Percentiles rank a stretch among this genome's conserved stretches.
Conservation (phyloP, 2,329 filamentous ascomycete genomes). For the Kalmusia sp. region DNA sequence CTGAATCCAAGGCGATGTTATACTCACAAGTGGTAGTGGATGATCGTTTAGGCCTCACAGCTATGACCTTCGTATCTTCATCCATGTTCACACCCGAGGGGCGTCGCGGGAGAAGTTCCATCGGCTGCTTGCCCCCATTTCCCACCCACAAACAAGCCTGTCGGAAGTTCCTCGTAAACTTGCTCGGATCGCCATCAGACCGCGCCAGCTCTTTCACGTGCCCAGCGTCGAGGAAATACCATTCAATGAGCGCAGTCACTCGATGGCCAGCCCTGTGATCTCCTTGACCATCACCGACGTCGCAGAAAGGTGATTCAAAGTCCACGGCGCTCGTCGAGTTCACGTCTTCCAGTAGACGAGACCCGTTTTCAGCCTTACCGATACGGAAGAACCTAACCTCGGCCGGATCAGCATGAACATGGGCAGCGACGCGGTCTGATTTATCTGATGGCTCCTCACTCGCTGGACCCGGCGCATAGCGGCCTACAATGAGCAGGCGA, state of each 20-base stretch:
- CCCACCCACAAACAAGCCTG: constrained; percentile 36
- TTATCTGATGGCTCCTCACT: constrained; percentile 27
- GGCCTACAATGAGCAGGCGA: constrained; percentile 35
- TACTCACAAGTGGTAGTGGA: constrained; percentile 72
- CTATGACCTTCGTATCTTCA: constrained; percentile 18
- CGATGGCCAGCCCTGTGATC: not conserved
- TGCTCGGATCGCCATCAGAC: constrained; percentile 31
- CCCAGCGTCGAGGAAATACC: constrained; percentile 4
- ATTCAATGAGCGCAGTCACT: constrained; percentile 6
- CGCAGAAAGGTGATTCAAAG: constrained; percentile 5
- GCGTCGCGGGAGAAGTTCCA: constrained; percentile 21
- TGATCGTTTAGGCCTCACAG: constrained; percentile 66
- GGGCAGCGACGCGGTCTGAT: constrained; percentile 31
- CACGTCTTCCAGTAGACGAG: constrained; percentile 29
- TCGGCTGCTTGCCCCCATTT: constrained; percentile 30
- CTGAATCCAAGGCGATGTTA: constrained; percentile 51
- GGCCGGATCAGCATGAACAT: constrained; percentile 35
- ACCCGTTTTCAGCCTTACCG: constrained; percentile 20
- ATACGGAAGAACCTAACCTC: constrained; percentile 38
- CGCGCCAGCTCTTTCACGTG: constrained; percentile 30
- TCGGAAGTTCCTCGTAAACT: constrained; percentile 37
- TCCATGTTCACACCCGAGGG: constrained; percentile 25
- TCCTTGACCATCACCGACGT: constrained; percentile 2
- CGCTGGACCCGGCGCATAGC: constrained; percentile 34
- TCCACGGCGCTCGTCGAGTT: constrained; percentile 27